Percentiles rank a stretch among this genome's conserved stretches.
phyloP scores from a whole-genome alignment of 306 rosid genomes.

The Dryas alaskensis region DNA sequence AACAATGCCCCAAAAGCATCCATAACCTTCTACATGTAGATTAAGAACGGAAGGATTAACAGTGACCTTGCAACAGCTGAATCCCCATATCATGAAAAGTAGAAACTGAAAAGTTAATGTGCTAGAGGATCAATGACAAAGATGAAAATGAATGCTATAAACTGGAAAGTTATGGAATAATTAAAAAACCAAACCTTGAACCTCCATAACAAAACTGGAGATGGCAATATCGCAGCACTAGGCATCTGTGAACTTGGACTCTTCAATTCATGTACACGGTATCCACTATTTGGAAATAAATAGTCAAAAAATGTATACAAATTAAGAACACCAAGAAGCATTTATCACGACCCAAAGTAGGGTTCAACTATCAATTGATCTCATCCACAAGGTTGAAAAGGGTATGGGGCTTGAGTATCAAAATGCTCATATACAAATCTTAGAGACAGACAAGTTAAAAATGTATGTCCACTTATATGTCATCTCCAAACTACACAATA shows the following conservation, averaged over 20 bases:
- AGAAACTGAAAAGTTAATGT: constrained; percentile 60
- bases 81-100: constrained; percentile 73
- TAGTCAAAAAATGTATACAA: too few species aligned
- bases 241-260: constrained; percentile 35
- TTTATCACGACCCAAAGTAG: too few species aligned
- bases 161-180: constrained; percentile 9
- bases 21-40: not conserved
- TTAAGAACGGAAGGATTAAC: not conserved
- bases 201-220: constrained; percentile 83
- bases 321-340: too few species aligned
- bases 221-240: constrained; percentile 59
- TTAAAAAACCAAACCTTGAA: constrained; percentile 58
- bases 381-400: too few species aligned
- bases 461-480: too few species aligned
- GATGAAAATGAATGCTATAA: constrained; percentile 29
- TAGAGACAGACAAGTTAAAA: too few species aligned
- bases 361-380: too few species aligned
- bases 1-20: not conserved
- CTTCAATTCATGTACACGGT: constrained; percentile 35
- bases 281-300: constrained; percentile 18
- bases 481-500: too few species aligned
- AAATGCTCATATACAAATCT: too few species aligned
- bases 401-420: too few species aligned
- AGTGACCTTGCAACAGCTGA: constrained; percentile 86
- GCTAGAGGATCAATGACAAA: not conserved